phyloP scores from a whole-genome alignment of 257 asterid species.

The Solanum okadae region DNA sequence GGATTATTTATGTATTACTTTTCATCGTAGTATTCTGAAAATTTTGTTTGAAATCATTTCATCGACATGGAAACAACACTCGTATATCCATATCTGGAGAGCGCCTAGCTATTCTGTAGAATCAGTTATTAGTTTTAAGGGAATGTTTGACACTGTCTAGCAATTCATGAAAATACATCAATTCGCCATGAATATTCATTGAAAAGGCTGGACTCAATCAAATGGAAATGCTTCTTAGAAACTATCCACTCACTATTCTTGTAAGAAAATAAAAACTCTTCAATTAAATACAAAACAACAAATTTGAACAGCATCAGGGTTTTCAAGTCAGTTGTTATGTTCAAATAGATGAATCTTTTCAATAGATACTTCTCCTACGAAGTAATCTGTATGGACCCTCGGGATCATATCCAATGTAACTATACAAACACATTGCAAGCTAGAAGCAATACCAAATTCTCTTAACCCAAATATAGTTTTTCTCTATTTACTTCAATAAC shows the following conservation, averaged over 20 bases:
- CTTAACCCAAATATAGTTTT: not conserved
- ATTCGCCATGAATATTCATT: not conserved
- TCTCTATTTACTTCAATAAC: not conserved
- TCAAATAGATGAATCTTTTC: not conserved
- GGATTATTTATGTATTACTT: no score
- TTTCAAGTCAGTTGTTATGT: not conserved
- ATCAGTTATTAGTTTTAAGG: no score
- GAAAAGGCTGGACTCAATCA: not conserved
- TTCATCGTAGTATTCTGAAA: no score
- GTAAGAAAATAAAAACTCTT: not conserved
- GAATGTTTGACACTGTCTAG: no score
- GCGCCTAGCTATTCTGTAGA: no score
- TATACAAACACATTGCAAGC: not conserved
- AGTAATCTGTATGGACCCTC: not conserved
- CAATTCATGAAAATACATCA: not conserved
- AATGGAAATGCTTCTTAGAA: not conserved
- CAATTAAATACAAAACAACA: not conserved
- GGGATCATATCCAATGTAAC: not conserved
- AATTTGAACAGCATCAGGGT: not conserved
- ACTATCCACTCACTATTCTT: not conserved
- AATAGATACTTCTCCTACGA: not conserved
- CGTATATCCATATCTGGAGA: no score
- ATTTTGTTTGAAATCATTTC: no score
- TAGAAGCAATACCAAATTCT: not conserved
- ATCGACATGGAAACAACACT: no score